phyloP scores from a whole-genome alignment of 2,329 filamentous ascomycete species.

The Aspergillus viridinutans region DNA sequence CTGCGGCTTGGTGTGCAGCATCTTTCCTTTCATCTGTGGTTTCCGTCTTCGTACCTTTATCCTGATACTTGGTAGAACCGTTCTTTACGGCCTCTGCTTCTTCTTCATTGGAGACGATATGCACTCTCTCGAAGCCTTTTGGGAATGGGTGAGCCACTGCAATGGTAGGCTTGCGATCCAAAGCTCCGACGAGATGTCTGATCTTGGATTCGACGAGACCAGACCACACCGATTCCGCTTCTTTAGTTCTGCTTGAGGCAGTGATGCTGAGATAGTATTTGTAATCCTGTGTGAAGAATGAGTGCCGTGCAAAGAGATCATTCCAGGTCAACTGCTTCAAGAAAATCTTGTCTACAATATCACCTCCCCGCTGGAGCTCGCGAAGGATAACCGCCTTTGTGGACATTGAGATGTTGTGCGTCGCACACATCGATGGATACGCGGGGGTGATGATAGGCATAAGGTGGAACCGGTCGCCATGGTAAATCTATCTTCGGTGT shows the following conservation, averaged over 20 bases:
- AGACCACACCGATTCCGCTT: conserved; percentile 81
- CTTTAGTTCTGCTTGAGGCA: conserved; percentile 74
- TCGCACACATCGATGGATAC: conserved; percentile 96
- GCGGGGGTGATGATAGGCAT: conserved; percentile 99
- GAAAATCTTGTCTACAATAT: conserved; percentile 77
- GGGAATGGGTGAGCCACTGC: conserved; percentile 85
- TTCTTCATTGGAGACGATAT: conserved; percentile 61
- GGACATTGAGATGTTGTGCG: conserved; percentile 86
- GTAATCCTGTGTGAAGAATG: conserved; percentile 88
- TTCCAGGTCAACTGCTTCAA: conserved; percentile 74
- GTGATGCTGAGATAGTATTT: conserved; percentile 94
- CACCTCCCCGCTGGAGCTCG: conserved; percentile 72
- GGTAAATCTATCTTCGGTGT: conserved; percentile 58
- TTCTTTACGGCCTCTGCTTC: conserved; percentile 60
- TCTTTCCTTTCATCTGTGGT: conserved; percentile 51
- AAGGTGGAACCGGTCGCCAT: conserved; percentile 75
- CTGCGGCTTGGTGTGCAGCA: conserved; percentile 46
- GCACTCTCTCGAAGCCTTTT: conserved; percentile 82
- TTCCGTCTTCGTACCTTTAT: conserved; percentile 49
- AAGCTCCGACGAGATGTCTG: conserved; percentile 72
- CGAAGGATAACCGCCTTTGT: conserved; percentile 78
- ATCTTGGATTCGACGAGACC: conserved; percentile 93
- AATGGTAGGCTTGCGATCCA: conserved; percentile 77
- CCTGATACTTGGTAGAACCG: conserved; percentile 59
- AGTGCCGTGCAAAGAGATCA: conserved; percentile 82